Evolutionary conservation across 257 asterid species (phyloP).

Genomic region (Plantago elongata): DNA sequence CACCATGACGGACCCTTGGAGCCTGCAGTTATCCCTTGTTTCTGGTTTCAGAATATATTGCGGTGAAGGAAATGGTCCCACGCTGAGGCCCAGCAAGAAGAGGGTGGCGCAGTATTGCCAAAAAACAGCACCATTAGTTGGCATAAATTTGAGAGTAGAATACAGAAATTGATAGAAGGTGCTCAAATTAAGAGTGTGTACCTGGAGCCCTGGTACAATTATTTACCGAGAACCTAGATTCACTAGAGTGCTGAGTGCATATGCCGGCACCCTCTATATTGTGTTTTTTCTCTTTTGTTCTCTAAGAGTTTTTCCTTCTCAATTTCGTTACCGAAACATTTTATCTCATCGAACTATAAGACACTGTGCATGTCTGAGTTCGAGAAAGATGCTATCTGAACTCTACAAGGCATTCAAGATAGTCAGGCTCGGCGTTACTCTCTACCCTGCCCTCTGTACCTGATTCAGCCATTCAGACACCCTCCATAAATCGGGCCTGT

Average conservation of each 20-base stretch:
- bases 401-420: too few species aligned
- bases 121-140: conserved; percentile 54
- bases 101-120: conserved; percentile 77
- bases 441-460: too few species aligned
- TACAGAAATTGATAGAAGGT: conserved; percentile 76
- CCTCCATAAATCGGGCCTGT: too few species aligned
- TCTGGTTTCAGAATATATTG: conserved; percentile 81
- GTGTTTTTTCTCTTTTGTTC: not conserved
- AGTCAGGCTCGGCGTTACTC: too few species aligned
- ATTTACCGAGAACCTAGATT: too few species aligned
- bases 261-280: conserved; percentile 34
- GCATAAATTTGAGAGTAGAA: conserved; percentile 52
- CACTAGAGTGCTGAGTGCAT: conserved; percentile 75
- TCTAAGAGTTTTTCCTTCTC: not conserved
- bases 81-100: conserved; percentile 77
- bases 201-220: conserved; percentile 46
- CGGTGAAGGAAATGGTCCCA: conserved; percentile 75
- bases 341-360: too few species aligned
- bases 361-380: too few species aligned
- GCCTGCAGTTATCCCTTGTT: conserved; percentile 87
- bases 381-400: too few species aligned
- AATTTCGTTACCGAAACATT: not conserved
- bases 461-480: too few species aligned
- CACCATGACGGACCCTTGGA: conserved; percentile 90
- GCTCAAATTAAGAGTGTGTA: conserved; percentile 50